Base-by-base conservation (phyloP, 257 asterid species). In the Ajuga chamaepitys region DNA sequence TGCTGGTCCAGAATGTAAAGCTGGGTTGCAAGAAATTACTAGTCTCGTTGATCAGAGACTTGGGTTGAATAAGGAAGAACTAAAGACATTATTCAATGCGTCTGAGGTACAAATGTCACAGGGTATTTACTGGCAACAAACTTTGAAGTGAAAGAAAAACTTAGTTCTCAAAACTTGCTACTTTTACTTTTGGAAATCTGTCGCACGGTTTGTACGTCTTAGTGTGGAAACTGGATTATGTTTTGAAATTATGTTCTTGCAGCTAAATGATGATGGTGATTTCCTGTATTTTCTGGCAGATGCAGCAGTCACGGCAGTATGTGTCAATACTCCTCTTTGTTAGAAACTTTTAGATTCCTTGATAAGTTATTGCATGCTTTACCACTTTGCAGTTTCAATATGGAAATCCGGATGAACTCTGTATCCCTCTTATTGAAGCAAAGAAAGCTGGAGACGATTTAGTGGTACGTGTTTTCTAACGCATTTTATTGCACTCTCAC, bases 1-100 rank as follows among this genome's bases (percentile, higher is more conserved):
- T 52, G 96, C 99, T 53, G 99, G 99, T 73, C 95, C 96, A 24
- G 92, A 88, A 78, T 93, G 99, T 75, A 93, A 93, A 79, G 67
- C 95, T 35, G 86, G 76, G 42, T 58, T 93, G 79, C 99, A 93
- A 81, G 96, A 87, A 82, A 75, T 93, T 66, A 89, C 97, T 68
- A 81, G 67, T 40, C 92, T 85, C 50, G 91, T 89, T 54, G 99
- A 90, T 67, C 70, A 85, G 72, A 79, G 75, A 67, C 88, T 93
- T 68, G 86, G 64, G 60, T 75, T 88, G 64, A 80, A 93, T 78
- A 76, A 63, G 44, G 67, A 74, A 64, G 86, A 61, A 25, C 34
- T 88, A 58, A 93, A 89, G 75, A 58, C 70, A 34, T 58, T 84
- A 67, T 93, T 93, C 71, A 85, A 75, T 2, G 97, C 99, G 18